These are phyloP conservation scores for Basipetospora sp. DNA, from an alignment of 2,329 filamentous ascomycete species.

Conservation along the genomic window DNA sequence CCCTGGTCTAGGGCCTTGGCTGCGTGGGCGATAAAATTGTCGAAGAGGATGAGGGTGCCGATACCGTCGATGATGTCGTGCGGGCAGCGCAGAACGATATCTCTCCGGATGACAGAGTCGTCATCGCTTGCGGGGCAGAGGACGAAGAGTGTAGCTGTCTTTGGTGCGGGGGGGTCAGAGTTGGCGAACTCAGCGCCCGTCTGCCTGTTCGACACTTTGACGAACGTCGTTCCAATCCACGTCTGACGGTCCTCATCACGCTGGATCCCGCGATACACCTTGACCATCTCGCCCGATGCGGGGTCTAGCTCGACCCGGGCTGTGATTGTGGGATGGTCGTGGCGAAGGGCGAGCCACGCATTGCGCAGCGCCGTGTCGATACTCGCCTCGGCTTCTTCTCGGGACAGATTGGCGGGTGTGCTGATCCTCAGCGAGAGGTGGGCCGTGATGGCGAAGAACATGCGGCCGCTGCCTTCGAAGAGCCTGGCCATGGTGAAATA, in stretches of 20 bases:
- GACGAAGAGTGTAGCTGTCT: slow-evolving; percentile 19
- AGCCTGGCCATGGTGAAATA: slow-evolving; percentile 22
- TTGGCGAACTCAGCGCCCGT: slow-evolving; percentile 21
- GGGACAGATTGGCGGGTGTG: not conserved
- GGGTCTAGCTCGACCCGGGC: slow-evolving; percentile 13
- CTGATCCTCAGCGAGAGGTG: slow-evolving; percentile 18
- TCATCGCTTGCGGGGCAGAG: slow-evolving; percentile 10
- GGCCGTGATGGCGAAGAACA: slow-evolving; percentile 27
- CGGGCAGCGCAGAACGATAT: slow-evolving; percentile 21
- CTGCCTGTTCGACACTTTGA: slow-evolving; percentile 11
- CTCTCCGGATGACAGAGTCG: slow-evolving; percentile 12
- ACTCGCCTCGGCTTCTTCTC: slow-evolving; percentile 4
- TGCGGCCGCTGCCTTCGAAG: slow-evolving; percentile 22
- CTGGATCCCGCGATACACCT: slow-evolving; percentile 12
- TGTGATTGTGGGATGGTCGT: slow-evolving; percentile 20
- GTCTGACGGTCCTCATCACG: slow-evolving; percentile 3
- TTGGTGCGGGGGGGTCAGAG: slow-evolving; percentile 19
- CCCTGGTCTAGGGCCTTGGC: slow-evolving; percentile 12
- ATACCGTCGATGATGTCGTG: slow-evolving; percentile 27
- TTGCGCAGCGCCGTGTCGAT: slow-evolving; percentile 18
- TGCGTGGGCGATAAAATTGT: slow-evolving; percentile 16
- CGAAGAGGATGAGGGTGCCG: slow-evolving; percentile 20
- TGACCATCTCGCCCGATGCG: slow-evolving; percentile 12
- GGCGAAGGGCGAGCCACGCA: slow-evolving; percentile 20
- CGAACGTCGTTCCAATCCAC: slow-evolving; percentile 20